Evolutionary conservation across 257 asterid genomes (phyloP), one percentile per base, ranked within the genome.

Genomic region (Scutellaria minor): DNA sequence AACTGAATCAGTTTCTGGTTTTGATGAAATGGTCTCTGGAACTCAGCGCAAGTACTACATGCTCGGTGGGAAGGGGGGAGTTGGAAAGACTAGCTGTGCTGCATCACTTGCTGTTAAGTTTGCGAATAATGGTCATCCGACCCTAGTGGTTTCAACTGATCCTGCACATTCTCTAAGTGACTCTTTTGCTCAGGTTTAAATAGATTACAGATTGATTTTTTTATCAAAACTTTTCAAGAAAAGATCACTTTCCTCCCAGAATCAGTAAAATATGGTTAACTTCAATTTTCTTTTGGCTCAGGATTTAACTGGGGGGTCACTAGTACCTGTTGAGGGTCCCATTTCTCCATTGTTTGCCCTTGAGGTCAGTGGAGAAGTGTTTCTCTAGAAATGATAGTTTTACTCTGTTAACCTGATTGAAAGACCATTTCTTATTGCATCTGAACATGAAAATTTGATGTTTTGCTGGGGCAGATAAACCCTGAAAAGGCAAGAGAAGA

Each of bases 31-130:
- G 96, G 88, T 85, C 41, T 81, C 96, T 67, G 99, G 96, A 77
- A 90, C 96, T 52, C 86, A 84, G 67, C 96, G 97, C 40, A 95
- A 95, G 74, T 95, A 95, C 76, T 95, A 90, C 83, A 92, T 95
- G 99, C 92, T 95, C 10, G 99, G 99, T 61, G 99, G 98, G 62
- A 95, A 95, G 79, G 99, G 98, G 57, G 99, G 98, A 55, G 98
- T 95, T 27, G 98, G 99, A 60, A 95, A 95, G 84, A 95, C 99
- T 7, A 95, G 98, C 81, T 95, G 99, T 65, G 99, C 99, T 77
- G 96, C 97, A 50, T 90, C 98, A 37, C 96, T 95, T 77, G 99
- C 99, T 48, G 98, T 92, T 61, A 95, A 92, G 79, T 95, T 95
- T 64, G 99, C 99, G 14, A 95, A 95, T 75, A 92, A 83, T 47